Evolutionary conservation across 2,329 filamentous ascomycete species (phyloP).

Genomic region (Ascochyta koolunga): DNA sequence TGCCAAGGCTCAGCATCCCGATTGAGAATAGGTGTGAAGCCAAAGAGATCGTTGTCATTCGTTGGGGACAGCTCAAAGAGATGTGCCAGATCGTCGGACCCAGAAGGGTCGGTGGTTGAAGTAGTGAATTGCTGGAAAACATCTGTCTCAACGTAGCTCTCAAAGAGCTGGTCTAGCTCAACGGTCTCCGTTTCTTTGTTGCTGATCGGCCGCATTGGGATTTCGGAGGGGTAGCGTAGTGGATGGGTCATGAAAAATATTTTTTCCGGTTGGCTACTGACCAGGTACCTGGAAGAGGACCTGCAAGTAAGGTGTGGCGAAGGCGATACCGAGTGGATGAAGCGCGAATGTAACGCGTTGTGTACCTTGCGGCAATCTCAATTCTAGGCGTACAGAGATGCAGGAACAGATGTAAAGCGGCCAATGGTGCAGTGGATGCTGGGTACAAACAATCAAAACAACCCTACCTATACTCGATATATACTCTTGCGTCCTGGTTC

Average conservation of each 20-base stretch:
- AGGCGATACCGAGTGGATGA: conserved; percentile 18
- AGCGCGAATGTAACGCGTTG: conserved; percentile 24
- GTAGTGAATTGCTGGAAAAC: conserved; percentile 55
- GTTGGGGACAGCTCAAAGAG: conserved; percentile 59
- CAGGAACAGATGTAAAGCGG: conserved; percentile 32
- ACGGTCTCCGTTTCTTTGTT: conserved; percentile 61
- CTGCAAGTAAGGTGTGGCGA: conserved; percentile 15
- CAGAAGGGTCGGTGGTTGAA: conserved; percentile 55
- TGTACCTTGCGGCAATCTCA: conserved; percentile 33
- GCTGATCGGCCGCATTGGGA: conserved; percentile 53
- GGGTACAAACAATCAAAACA: conserved; percentile 42
- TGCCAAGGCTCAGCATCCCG: conserved; percentile 60
- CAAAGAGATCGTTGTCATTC: conserved; percentile 56
- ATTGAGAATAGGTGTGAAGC: conserved; percentile 57
- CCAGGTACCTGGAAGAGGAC: conserved; percentile 28
- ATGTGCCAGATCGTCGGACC: conserved; percentile 57
- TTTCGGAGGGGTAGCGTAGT: conserved; percentile 30
- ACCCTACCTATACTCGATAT: conserved; percentile 45
- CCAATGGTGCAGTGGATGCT: conserved; percentile 35
- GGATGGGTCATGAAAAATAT: conserved; percentile 35
- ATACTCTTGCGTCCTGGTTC: conserved; percentile 34
- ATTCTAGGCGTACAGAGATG: conserved; percentile 24
- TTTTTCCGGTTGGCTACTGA: conserved; percentile 32
- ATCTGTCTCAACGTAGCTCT: conserved; percentile 67
- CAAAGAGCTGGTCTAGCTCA: conserved; percentile 67